A percentile compares a stretch with the other conserved stretches of the same genome.
These are phyloP conservation scores for Rhizophora apiculata DNA, from an alignment of 345 rosid genomes.

Conservation along the genomic window DNA sequence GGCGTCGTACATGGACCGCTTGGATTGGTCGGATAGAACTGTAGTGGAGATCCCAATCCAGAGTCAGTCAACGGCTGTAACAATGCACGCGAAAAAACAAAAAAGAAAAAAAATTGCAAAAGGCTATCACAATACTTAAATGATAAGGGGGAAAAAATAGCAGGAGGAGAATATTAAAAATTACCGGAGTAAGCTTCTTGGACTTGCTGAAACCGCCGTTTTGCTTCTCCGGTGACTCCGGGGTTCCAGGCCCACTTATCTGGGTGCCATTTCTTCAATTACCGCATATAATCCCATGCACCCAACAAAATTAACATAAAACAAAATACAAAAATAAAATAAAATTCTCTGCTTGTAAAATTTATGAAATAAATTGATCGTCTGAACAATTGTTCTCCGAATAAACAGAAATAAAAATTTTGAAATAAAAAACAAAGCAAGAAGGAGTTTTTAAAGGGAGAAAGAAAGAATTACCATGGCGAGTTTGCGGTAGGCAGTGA, in stretches of 20 bases:
- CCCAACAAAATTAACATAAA: background rate
- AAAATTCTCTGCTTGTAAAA: background rate
- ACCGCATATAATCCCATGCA: no score
- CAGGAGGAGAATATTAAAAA: background rate
- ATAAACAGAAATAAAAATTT: no score
- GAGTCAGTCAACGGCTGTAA: background rate
- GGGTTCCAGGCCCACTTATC: conserved; percentile 63
- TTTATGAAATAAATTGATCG: no score
- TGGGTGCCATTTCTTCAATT: conserved; percentile 82
- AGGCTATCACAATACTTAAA: no score
- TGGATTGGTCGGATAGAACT: conserved; percentile 66
- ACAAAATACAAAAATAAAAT: background rate
- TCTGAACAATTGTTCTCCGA: no score
- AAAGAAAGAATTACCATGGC: conserved; percentile 54
- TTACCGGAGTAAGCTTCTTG: conserved; percentile 93
- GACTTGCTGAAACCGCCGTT: conserved; percentile 81
- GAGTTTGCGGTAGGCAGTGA: conserved; percentile 81
- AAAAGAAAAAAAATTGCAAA: no score
- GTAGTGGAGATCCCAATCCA: conserved; percentile 14
- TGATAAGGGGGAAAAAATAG: no score
- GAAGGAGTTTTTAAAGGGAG: background rate
- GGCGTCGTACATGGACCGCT: conserved; percentile 73
- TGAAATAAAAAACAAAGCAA: background rate
- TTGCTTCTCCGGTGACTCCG: conserved; percentile 63
- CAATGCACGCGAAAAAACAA: background rate